These are phyloP conservation scores for Petunia hybrid DNA, from an alignment of 305 asterid genomes.

Conservation along the genomic window DNA sequence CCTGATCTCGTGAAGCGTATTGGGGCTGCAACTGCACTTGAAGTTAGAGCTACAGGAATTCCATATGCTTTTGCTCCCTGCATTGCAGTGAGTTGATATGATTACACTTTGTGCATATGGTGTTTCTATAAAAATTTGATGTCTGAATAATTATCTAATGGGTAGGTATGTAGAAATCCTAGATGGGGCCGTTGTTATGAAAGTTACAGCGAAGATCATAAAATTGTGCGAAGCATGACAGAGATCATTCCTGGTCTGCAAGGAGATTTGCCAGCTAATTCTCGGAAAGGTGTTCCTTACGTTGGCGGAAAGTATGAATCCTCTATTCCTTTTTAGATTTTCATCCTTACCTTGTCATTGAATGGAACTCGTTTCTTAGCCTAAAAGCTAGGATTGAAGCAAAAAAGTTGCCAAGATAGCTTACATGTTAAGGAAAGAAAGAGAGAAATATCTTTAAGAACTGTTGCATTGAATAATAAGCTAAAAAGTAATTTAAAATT, in stretches of 20 bases:
- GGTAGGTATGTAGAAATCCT: conserved; percentile 74
- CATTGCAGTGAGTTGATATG: conserved; percentile 50
- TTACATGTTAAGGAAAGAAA: too few species aligned
- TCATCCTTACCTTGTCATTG: neutral
- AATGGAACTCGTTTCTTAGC: neutral
- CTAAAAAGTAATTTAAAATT: too few species aligned
- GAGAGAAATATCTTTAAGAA: too few species aligned
- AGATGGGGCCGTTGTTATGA: conserved; percentile 88
- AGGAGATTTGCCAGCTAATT: conserved; percentile 64
- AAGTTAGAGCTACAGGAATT: conserved; percentile 68
- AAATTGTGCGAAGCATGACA: conserved; percentile 63
- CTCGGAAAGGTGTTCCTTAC: conserved; percentile 30
- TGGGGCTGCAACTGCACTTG: conserved; percentile 70
- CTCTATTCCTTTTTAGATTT: neutral
- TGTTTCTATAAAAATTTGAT: neutral
- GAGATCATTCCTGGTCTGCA: conserved; percentile 73
- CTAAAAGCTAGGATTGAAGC: too few species aligned
- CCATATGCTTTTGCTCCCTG: conserved; percentile 59
- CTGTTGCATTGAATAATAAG: too few species aligned
- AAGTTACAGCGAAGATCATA: conserved; percentile 75
- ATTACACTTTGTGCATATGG: neutral
- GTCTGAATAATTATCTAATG: neutral
- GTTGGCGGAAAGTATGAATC: conserved; percentile 40
- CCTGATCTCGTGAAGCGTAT: conserved; percentile 61
- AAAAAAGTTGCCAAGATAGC: too few species aligned